Evolutionary conservation across 257 asterid genomes (phyloP).

Genomic region (Thymus quinquecostatus): DNA sequence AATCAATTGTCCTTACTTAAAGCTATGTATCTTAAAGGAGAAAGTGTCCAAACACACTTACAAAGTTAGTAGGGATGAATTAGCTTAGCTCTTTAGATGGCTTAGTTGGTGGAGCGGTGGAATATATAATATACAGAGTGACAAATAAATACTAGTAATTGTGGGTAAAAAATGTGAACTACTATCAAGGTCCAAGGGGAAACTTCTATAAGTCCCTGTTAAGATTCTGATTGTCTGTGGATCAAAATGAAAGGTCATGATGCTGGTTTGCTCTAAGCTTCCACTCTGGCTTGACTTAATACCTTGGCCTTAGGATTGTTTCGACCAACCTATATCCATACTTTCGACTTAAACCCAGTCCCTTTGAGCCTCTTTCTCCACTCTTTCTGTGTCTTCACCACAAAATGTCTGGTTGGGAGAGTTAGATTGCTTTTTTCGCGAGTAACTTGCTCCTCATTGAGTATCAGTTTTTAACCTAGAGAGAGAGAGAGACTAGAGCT

Average conservation of each 20-base stretch:
- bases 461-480: too few species aligned
- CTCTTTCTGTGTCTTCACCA: too few species aligned
- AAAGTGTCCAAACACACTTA: neutral
- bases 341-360: too few species aligned
- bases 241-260: constrained; percentile 3
- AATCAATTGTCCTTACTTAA: neutral
- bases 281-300: constrained; percentile 16
- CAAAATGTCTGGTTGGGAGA: too few species aligned
- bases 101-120: neutral
- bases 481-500: too few species aligned
- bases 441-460: too few species aligned
- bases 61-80: neutral
- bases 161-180: neutral
- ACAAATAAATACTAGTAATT: neutral
- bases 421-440: too few species aligned
- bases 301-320: neutral
- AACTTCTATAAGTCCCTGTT: neutral
- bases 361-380: too few species aligned
- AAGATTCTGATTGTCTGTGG: constrained; percentile 1
- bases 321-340: too few species aligned
- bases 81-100: neutral
- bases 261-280: constrained; percentile 26
- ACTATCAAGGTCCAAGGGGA: neutral
- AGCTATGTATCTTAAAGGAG: neutral
- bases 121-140: neutral